Evolutionary conservation across 2,329 filamentous ascomycete genomes (phyloP).

Genomic region (Herpomyces periplanetae): DNA sequence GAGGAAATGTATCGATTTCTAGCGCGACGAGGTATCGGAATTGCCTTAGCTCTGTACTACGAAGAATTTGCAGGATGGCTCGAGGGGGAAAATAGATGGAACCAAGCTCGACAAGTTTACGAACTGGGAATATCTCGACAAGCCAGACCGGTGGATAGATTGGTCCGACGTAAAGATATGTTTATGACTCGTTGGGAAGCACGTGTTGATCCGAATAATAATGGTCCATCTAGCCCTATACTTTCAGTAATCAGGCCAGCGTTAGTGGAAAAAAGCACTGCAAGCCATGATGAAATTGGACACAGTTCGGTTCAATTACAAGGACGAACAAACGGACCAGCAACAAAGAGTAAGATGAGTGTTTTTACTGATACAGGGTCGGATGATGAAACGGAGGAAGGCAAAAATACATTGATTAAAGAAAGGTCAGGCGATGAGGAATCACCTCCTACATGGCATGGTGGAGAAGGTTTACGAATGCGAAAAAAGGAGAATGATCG

Average conservation of each 20-base stretch:
- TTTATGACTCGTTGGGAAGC: slow-evolving; percentile 38
- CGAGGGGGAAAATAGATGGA: slow-evolving; percentile 43
- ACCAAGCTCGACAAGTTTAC: slow-evolving; percentile 76
- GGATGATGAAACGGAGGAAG: too few species aligned
- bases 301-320: too few species aligned
- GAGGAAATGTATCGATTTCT: slow-evolving; percentile 74
- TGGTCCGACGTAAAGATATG: slow-evolving; percentile 62
- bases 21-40: slow-evolving; percentile 51
- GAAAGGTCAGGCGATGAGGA: too few species aligned
- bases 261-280: slow-evolving; percentile 47
- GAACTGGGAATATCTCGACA: slow-evolving; percentile 56
- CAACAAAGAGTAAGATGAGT: too few species aligned
- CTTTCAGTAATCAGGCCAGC: slow-evolving; percentile 46
- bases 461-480: too few species aligned
- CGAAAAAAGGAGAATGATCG: too few species aligned
- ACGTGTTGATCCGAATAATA: slow-evolving; percentile 16
- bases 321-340: too few species aligned
- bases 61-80: slow-evolving; percentile 88
- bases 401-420: too few species aligned
- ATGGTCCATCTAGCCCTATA: slow-evolving; percentile 45
- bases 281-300: too few species aligned
- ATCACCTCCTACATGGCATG: too few species aligned
- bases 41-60: slow-evolving; percentile 59
- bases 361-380: too few species aligned
- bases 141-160: slow-evolving; percentile 36